Conservation (phyloP, 2,329 filamentous ascomycete species). For the Aspergillus aculeatus region DNA sequence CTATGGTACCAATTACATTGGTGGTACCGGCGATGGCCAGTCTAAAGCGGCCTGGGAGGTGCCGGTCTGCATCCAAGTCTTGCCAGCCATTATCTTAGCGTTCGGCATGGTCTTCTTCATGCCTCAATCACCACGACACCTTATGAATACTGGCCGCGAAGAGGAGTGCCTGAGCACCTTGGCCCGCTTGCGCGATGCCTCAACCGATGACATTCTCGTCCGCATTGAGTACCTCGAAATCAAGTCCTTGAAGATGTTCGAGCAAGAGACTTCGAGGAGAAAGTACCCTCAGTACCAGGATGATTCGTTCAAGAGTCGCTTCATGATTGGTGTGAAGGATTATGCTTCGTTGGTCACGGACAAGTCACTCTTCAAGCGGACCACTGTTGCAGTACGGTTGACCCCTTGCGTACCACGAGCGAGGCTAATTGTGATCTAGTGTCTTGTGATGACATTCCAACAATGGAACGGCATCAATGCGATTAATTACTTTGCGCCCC, state of each 20-base stretch:
- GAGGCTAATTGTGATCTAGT: slow-evolving; percentile 61
- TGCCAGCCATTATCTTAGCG: slow-evolving; percentile 65
- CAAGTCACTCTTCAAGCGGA: slow-evolving; percentile 38
- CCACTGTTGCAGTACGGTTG: slow-evolving; percentile 41
- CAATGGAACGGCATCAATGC: slow-evolving; percentile 50
- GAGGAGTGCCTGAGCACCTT: slow-evolving; percentile 64
- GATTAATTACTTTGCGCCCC: slow-evolving; percentile 42
- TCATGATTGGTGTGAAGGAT: slow-evolving; percentile 60
- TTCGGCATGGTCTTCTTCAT: slow-evolving; percentile 70
- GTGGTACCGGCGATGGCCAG: slow-evolving; percentile 59
- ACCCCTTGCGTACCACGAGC: neutral
- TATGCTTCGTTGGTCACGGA: slow-evolving; percentile 35
- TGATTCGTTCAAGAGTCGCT: slow-evolving; percentile 60
- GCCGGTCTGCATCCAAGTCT: slow-evolving; percentile 69
- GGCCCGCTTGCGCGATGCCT: slow-evolving; percentile 62
- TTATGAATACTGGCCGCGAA: slow-evolving; percentile 67
- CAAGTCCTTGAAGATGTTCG: slow-evolving; percentile 71
- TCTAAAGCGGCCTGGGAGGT: slow-evolving; percentile 70
- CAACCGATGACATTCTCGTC: slow-evolving; percentile 65
- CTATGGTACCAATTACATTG: slow-evolving; percentile 60
- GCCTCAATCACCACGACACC: slow-evolving; percentile 74
- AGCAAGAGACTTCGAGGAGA: slow-evolving; percentile 65
- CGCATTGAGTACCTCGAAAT: slow-evolving; percentile 76
- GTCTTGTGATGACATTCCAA: slow-evolving; percentile 39
- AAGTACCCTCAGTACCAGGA: slow-evolving; percentile 65